Evolutionary conservation across 148 eudicot genomes (phyloP).

Genomic region (Chenopodium formosanum): DNA sequence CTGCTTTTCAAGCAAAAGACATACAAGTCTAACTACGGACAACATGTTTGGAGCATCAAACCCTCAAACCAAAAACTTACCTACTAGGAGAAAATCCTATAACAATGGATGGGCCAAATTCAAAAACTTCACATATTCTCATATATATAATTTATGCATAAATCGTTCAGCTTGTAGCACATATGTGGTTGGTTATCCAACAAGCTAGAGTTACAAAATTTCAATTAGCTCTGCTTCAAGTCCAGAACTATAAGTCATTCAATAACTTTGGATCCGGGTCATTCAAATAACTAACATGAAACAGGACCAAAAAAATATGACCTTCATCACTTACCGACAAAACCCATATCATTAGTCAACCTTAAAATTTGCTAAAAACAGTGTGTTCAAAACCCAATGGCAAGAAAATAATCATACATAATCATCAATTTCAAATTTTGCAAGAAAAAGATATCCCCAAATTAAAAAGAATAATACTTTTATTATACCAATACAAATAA

Average conservation of each 20-base stretch:
- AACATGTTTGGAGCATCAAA: not conserved
- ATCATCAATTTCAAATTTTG: not conserved
- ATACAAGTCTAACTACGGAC: not conserved
- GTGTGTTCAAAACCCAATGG: not conserved
- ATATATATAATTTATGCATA: not conserved
- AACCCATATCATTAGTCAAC: not conserved
- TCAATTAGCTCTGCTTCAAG: not conserved
- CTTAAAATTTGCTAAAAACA: conserved; percentile 4
- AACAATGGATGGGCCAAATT: not conserved
- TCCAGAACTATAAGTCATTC: not conserved
- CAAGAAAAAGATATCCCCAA: not conserved
- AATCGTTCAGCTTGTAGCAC: not conserved
- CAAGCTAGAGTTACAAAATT: not conserved
- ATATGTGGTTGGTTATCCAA: not conserved
- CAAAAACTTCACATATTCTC: not conserved
- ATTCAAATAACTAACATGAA: not conserved
- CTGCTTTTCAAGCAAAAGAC: not conserved
- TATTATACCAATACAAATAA: not conserved
- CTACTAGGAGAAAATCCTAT: not conserved
- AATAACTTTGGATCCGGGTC: not conserved
- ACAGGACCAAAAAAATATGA: not conserved
- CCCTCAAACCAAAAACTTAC: not conserved
- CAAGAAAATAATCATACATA: not conserved
- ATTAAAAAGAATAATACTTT: not conserved
- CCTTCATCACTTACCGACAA: not conserved